Evolutionary conservation across 2,329 filamentous ascomycete genomes (phyloP).

Genomic region (Teratosphaeria pseudoeucalypti): DNA sequence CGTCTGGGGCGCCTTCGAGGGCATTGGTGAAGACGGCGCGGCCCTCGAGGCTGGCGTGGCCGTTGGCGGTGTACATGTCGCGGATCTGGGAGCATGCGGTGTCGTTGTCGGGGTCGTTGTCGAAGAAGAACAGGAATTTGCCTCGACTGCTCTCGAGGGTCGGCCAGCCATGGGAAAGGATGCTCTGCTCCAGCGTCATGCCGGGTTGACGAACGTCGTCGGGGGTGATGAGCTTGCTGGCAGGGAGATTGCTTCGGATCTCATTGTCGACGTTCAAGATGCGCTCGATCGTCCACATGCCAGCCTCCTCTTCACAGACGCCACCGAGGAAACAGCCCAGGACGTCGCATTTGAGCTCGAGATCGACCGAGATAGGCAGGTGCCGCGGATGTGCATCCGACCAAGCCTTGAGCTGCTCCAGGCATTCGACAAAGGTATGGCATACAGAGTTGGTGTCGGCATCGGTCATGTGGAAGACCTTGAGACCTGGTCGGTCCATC

Average conservation of each 20-base stretch:
- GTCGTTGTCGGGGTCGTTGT: constrained; percentile 34
- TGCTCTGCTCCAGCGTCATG: constrained; percentile 37
- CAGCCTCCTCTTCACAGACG: constrained; percentile 30
- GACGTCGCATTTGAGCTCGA: constrained; percentile 39
- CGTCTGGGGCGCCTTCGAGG: constrained; percentile 35
- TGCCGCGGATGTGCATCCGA: constrained; percentile 33
- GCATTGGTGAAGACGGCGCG: constrained; percentile 42
- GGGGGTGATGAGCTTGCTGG: constrained; percentile 35
- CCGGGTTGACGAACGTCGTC: constrained; percentile 35
- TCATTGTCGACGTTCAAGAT: constrained; percentile 38
- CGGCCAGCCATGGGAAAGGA: constrained; percentile 41
- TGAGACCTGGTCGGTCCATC: constrained; percentile 35
- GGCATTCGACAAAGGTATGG: constrained; percentile 37
- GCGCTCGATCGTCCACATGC: constrained; percentile 34
- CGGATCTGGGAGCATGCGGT: constrained; percentile 20
- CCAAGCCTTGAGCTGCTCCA: constrained; percentile 36
- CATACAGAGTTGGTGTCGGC: constrained; percentile 38
- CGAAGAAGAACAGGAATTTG: constrained; percentile 42
- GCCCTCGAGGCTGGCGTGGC: constrained; percentile 31
- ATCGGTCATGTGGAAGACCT: constrained; percentile 43
- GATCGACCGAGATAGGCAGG: constrained; percentile 40
- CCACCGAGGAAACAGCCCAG: constrained; percentile 25
- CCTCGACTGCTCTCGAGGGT: constrained; percentile 35
- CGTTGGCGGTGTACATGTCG: constrained; percentile 28
- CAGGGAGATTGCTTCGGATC: constrained; percentile 35